Conservation (phyloP, 805 yeast genomes). For the Metschnikowia baotianmanensis region DNA sequence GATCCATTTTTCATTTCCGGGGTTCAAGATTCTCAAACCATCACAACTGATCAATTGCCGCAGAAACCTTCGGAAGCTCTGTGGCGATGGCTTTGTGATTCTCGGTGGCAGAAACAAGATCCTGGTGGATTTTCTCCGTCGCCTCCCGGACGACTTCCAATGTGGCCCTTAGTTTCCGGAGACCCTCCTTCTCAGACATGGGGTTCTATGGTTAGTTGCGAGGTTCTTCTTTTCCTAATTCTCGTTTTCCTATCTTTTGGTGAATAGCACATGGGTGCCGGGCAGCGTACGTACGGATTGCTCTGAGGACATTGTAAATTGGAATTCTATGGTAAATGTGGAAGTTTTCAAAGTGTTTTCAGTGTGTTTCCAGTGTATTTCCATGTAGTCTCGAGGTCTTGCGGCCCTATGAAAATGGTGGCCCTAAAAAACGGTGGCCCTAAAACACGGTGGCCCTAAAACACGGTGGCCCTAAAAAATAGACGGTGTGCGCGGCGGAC, state of each 20-base stretch:
- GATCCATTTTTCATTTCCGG: neutral
- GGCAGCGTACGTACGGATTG: neutral
- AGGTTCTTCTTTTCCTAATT: neutral
- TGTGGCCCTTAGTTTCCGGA: conserved; percentile 29
- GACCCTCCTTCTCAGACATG: conserved; percentile 15
- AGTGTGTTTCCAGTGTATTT: no score
- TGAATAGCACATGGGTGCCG: neutral
- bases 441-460: no score
- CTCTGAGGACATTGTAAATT: neutral
- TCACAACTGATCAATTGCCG: conserved; percentile 5
- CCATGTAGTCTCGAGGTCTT: no score
- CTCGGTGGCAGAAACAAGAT: conserved; percentile 22
- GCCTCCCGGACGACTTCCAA: conserved; percentile 30
- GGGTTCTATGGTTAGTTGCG: neutral
- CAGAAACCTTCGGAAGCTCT: conserved; percentile 9
- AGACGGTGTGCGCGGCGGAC: no score
- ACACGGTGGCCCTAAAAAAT: no score
- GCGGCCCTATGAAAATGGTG: no score
- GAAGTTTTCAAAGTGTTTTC: no score
- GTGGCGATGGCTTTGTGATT: conserved; percentile 16
- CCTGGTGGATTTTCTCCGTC: conserved; percentile 27
- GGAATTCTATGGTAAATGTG: neutral
- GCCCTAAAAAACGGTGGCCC: no score
- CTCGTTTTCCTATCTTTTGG: no score
- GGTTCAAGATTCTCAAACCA: neutral